Evolutionary conservation across 495 filamentous ascomycete genomes (phyloP), one percentile per base, ranked within the genome.

Genomic region (Aspergillus cavernicola): DNA sequence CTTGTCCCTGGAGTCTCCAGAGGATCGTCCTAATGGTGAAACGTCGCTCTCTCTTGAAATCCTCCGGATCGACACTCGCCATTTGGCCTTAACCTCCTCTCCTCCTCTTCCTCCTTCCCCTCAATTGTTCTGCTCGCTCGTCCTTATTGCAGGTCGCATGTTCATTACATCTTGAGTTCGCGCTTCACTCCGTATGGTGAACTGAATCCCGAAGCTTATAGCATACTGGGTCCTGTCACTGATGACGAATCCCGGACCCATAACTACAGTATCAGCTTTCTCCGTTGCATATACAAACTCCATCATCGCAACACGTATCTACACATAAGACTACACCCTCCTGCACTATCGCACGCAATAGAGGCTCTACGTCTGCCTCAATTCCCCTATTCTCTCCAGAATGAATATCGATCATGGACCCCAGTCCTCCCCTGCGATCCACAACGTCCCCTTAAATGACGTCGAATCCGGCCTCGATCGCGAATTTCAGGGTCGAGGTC

Each of bases 361-460:
- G 44, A 47, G 44, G 44, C 44, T 47, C 44, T 47, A 11, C 44
- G 31, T 36, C 31, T 36, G 18, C 29, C 31, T 47, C 19, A 6
- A 31, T 20, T 42, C 18, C 38, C 28, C 37, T 33, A 23, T 18
- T 19, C 22, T 46, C 23, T 44, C 44, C 37, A 36, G 19, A 47
- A 64, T 64, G 58, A 43, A 42, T 36, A 29, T 36, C 45, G 45
- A 59, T 28, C 47, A 61, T n/a, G 52, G 50, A 7, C 18, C 36
- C 42, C 36, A 38, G 6, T 54, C 58, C 42, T 59, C 64, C 11
- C 64, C 60, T 8, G 58, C 63, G 24, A 58, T 62, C 26, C 53
- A 62, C 24, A 61, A 67, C 35, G 58, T 72, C 8, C 69, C 69
- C 9, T 50, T 68, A 15, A 56, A 61, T 31, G 66, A 71, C 46